Evolutionary conservation across 2,329 filamentous ascomycete genomes (phyloP).

Genomic region (Penicillium sp.): DNA sequence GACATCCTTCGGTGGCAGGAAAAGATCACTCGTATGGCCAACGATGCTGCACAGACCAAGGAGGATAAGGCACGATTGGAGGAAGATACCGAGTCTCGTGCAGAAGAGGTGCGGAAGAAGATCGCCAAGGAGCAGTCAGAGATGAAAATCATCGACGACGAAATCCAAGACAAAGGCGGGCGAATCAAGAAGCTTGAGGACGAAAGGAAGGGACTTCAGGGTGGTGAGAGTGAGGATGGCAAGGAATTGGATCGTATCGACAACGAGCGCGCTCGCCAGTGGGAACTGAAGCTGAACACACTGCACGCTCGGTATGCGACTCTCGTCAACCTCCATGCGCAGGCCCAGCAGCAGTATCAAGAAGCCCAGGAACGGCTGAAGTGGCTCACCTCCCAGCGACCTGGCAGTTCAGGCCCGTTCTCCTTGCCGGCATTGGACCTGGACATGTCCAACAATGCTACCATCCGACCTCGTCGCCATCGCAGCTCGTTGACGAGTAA

Average conservation of each 20-base stretch:
- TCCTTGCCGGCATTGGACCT: conserved; percentile 43
- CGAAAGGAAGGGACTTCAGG: conserved; percentile 51
- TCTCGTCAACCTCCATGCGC: conserved; percentile 41
- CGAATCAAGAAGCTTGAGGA: conserved; percentile 63
- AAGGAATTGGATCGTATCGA: conserved; percentile 52
- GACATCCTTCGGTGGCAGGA: conserved; percentile 59
- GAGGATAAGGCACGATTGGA: conserved; percentile 44
- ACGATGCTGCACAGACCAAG: conserved; percentile 47
- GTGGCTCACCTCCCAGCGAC: conserved; percentile 42
- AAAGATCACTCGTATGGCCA: conserved; percentile 53
- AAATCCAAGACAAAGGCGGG: conserved; percentile 59
- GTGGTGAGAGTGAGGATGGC: conserved; percentile 51
- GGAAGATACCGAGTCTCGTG: conserved; percentile 39
- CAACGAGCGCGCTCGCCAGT: conserved; percentile 47
- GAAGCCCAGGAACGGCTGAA: conserved; percentile 47
- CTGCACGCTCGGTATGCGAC: conserved; percentile 45
- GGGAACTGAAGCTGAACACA: conserved; percentile 45
- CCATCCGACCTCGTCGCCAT: conserved; percentile 46
- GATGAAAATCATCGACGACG: conserved; percentile 60
- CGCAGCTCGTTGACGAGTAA: conserved; percentile 48
- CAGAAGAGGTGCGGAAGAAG: conserved; percentile 44
- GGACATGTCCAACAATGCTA: conserved; percentile 40
- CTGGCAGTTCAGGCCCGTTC: conserved; percentile 40
- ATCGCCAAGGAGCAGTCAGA: conserved; percentile 46
- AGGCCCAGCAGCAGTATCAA: conserved; percentile 46